phyloP scores from a whole-genome alignment of 768 basidiomycete genomes.

The Lyophyllum semitale region DNA sequence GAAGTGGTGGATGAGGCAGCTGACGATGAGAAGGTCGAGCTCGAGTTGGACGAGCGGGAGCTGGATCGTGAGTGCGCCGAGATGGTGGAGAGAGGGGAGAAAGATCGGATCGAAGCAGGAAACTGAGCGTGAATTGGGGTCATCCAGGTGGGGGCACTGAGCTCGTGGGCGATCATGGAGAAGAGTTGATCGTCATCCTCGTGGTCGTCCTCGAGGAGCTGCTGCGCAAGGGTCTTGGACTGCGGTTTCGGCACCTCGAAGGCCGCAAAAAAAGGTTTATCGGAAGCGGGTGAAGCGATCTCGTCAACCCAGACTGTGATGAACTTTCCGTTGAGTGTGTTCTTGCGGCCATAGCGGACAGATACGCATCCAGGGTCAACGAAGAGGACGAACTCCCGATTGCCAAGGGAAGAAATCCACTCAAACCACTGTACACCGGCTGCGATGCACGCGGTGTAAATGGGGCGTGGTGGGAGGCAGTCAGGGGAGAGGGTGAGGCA shows the following conservation, averaged over 20 bases:
- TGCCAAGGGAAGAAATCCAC: conserved; percentile 74
- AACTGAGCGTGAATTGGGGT: conserved; percentile 67
- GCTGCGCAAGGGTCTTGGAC: conserved; percentile 71
- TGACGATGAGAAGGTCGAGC: conserved; percentile 60
- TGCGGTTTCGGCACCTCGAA: conserved; percentile 13
- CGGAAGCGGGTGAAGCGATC: conserved; percentile 29
- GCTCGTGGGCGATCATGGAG: conserved; percentile 71
- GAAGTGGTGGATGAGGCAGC: conserved; percentile 51
- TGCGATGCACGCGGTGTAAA: conserved; percentile 71
- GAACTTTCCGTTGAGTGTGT: conserved; percentile 37
- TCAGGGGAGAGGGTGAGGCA: conserved; percentile 73
- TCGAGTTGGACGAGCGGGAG: conserved; percentile 75
- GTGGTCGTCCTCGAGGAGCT: conserved; percentile 68
- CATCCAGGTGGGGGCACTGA: conserved; percentile 68
- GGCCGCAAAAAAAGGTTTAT: conserved; percentile 22
- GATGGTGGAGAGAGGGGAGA: conserved; percentile 58
- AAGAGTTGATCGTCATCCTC: conserved; percentile 77
- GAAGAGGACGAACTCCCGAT: conserved; percentile 75
- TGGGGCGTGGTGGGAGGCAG: conserved; percentile 68
- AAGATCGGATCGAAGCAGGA: conserved; percentile 50
- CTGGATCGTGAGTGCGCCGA: conserved; percentile 70
- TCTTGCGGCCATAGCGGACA: conserved; percentile 53
- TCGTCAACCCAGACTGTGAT: conserved; percentile 73
- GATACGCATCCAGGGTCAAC: conserved; percentile 81
- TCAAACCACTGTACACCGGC: conserved; percentile 78